Base-by-base conservation (phyloP, 2,329 filamentous ascomycete species). In the Aspergillus sp. region DNA sequence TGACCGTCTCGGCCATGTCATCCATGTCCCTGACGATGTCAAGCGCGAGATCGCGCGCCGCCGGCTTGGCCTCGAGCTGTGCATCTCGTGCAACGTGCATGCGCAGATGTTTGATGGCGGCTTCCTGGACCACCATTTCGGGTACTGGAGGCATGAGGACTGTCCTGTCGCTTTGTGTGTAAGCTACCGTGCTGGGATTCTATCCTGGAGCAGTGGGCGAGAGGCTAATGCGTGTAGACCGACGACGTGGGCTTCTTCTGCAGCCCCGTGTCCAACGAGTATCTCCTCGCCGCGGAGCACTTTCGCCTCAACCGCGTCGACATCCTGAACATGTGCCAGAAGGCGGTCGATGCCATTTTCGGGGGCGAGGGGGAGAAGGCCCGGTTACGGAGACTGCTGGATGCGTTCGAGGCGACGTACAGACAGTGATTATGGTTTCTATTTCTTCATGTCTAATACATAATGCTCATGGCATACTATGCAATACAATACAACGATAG, bases 221-320 rank as follows among this genome's bases (percentile, higher is more conserved):
- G 5, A 36, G 49, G 20, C 19, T 45, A 40, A 55, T 29, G 7
- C 7, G 9, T 29, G 7, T 10, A 91, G 88, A 94, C 89, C 1
- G 90, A 94, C 65, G 89, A 94, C 63, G 87, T 93, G 9, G 90
- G 89, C 2, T 84, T 94, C 19, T 94, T 94, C 63, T 86, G 86
- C 46, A 92, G 88, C 64, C 78, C 83, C 0, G 71, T 92, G 3
- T 91, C 88, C 0, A 86, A 91, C 59, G 90, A 95, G 68, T 93
- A 92, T 69, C 74, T 78, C 6, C 80, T 94, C 2, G 87, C 88
- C 3, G 85, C 87, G 1, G 71, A 85, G 58, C 84, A 92, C 65
- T 94, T 94, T 63, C 67, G 71, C 0, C 76, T 94, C 13, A 65
- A 60, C 23, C 68, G 72, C 13, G 51, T 60, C 1, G 75, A 81